A percentile compares a stretch with the other conserved stretches of the same genome.
These are phyloP conservation scores for Lachnum nothofagi DNA, from an alignment of 2,329 filamentous ascomycete species.

Conservation along the genomic window DNA sequence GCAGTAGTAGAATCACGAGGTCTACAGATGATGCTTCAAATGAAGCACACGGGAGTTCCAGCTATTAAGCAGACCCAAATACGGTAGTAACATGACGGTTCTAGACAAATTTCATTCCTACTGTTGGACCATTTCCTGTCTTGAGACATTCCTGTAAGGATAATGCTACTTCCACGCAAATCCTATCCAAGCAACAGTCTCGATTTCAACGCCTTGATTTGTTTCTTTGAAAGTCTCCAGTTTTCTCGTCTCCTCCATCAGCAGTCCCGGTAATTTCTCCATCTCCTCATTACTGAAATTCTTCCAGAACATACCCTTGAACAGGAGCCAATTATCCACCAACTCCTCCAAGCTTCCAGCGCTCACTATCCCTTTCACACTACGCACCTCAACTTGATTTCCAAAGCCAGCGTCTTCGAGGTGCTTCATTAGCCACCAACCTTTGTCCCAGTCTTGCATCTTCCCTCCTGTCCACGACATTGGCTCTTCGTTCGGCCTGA, in stretches of 20 bases:
- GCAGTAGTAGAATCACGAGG: too few relatives aligned
- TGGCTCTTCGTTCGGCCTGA: constrained; percentile 12
- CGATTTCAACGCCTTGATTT: constrained; percentile 5
- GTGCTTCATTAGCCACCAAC: constrained; percentile 9
- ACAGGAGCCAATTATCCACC: constrained; percentile 16
- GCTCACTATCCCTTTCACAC: constrained; percentile 5
- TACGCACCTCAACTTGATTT: constrained; percentile 7
- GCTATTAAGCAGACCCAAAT: too few relatives aligned
- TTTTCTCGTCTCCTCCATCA: constrained; percentile 14
- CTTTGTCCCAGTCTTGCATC: constrained; percentile 1
- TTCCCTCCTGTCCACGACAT: constrained; percentile 5
- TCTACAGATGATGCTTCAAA: too few relatives aligned
- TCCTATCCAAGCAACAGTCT: constrained; percentile 14
- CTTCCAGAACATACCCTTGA: constrained; percentile 19
- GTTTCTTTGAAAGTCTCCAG: constrained; percentile 10
- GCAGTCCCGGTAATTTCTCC: background rate
- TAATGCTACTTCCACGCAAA: constrained; percentile 12
- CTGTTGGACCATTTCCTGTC: too few relatives aligned
- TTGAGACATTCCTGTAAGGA: too few relatives aligned
- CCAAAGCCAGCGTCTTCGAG: constrained; percentile 18
- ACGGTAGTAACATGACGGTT: too few relatives aligned
- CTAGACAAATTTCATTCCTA: too few relatives aligned
- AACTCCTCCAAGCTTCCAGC: constrained; percentile 12
- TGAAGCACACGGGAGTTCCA: too few relatives aligned
- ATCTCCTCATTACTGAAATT: constrained; percentile 18